Base-by-base conservation (phyloP, 2,329 filamentous ascomycete species). In the Chrysosporium queenslandicum region DNA sequence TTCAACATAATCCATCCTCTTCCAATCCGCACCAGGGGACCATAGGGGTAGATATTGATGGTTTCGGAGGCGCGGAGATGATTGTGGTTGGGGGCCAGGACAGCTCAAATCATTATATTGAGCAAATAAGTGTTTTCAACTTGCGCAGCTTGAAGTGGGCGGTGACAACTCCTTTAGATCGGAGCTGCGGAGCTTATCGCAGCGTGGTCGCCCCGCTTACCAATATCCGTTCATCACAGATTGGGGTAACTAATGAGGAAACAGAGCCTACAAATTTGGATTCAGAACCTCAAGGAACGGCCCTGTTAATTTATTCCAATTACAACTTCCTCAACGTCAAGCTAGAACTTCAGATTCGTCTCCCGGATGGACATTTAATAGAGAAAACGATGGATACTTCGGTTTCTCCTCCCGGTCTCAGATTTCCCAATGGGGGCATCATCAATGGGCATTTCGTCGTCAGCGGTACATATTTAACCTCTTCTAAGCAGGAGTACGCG, bases 251-350 rank as follows among this genome's bases (percentile, higher is more conserved):
- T 12, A 65, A 70, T 4, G 60, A 68, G 16, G 68, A 73, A 21
- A 45, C 18, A 12, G 63, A 70, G 54, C 66, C 66, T 51, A 58
- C 67, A 62, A 56, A 63, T 47, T 59, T 71, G 58, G 53, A 68
- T 63, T 63, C 48, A 16, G 53, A 50, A 16, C 60, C 59, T 25
- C 60, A 68, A 21, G 78, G 77, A 14, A 76, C 78, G 5, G 76
- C 80, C 2, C 96, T 97, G 89, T 77, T 98, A 56, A 94, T 98
- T 42, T 98, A 98, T 68, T 97, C 91, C 21, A 98, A 98, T 66
- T 98, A 98, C 70, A 97, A 98, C 69, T 98, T 98, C 63, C 69
- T 98, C 52, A 91, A 98, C 61, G 92, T 98, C 59, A 97, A 95
- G 66, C 74, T 98, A 21, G 92, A 98, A 68, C 74, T 98, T 34